Evolutionary conservation across 768 basidiomycete species (phyloP).

Genomic region (Tremella yokohamensis): DNA sequence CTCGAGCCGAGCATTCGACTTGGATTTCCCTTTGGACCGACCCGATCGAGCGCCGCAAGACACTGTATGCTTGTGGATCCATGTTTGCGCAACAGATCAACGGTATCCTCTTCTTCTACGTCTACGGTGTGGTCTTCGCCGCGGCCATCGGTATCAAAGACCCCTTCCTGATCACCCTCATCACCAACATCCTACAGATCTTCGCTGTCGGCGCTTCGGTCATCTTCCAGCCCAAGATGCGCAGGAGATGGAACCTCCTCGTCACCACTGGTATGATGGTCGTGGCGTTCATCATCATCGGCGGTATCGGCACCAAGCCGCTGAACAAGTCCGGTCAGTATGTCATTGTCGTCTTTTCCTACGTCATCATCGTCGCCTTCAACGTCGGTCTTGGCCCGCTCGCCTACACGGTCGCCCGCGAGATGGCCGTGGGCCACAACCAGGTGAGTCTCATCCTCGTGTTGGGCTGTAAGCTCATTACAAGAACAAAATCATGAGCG

Average conservation of each 20-base stretch:
- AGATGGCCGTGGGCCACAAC: background rate
- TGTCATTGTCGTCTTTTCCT: background rate
- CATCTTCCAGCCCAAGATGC: background rate
- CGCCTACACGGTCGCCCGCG: background rate
- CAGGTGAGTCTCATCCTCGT: too few relatives aligned
- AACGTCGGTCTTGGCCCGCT: background rate
- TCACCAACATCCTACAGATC: conserved; percentile 1
- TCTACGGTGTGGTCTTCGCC: conserved; percentile 1
- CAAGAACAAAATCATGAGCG: background rate
- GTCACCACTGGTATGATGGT: background rate
- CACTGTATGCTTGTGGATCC: background rate
- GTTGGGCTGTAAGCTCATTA: too few relatives aligned
- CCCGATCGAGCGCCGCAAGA: background rate
- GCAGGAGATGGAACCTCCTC: background rate
- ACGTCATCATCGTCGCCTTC: conserved; percentile 2
- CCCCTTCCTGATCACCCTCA: conserved; percentile 1
- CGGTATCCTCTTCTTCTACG: background rate
- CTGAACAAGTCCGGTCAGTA: background rate
- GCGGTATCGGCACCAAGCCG: background rate
- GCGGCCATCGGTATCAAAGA: background rate
- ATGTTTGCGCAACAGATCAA: conserved; percentile 1
- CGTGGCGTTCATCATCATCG: background rate
- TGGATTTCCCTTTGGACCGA: background rate
- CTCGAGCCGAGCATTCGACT: background rate
- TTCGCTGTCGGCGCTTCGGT: background rate